Percentiles rank a stretch among this genome's conserved stretches.
Conservation (phyloP, 257 asterid species). For the Leonotis leonurus region DNA sequence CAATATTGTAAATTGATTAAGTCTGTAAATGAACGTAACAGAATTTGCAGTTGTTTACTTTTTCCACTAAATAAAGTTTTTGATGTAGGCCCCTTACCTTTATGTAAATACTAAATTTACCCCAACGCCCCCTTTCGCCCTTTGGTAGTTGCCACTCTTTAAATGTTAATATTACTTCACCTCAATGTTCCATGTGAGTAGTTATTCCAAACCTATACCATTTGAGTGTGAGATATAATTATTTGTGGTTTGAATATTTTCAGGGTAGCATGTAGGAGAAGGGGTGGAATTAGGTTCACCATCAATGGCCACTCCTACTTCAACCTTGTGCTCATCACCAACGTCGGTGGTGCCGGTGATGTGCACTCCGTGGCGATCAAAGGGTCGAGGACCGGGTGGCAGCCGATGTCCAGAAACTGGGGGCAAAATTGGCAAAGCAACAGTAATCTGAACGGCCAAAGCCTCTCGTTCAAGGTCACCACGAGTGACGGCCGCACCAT, state of each 20-base stretch:
- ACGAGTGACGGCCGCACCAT: conserved; percentile 68
- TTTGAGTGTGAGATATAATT: neutral
- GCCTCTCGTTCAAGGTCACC: conserved; percentile 76
- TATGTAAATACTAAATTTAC: neutral
- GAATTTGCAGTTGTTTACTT: neutral
- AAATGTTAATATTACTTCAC: neutral
- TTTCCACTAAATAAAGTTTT: no score
- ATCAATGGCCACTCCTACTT: conserved; percentile 84
- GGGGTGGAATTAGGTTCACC: conserved; percentile 85
- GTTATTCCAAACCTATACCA: no score
- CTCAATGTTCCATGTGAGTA: neutral
- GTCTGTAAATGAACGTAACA: neutral
- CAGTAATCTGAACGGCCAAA: conserved; percentile 60
- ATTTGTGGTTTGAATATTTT: neutral
- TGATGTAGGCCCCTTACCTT: conserved; percentile 2
- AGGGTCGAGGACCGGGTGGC: conserved; percentile 79
- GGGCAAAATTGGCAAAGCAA: conserved; percentile 94
- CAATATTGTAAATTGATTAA: neutral
- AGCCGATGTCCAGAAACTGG: conserved; percentile 84
- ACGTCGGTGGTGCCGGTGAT: conserved; percentile 89
- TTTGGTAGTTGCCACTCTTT: neutral
- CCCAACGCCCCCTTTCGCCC: neutral
- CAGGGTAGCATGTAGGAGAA: conserved; percentile 78
- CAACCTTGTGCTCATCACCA: conserved; percentile 73
- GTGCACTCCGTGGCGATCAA: conserved; percentile 67